These are phyloP conservation scores for Cinnamomum chago DNA, from an alignment of 164 flowering plant species.

Conservation along the genomic window DNA sequence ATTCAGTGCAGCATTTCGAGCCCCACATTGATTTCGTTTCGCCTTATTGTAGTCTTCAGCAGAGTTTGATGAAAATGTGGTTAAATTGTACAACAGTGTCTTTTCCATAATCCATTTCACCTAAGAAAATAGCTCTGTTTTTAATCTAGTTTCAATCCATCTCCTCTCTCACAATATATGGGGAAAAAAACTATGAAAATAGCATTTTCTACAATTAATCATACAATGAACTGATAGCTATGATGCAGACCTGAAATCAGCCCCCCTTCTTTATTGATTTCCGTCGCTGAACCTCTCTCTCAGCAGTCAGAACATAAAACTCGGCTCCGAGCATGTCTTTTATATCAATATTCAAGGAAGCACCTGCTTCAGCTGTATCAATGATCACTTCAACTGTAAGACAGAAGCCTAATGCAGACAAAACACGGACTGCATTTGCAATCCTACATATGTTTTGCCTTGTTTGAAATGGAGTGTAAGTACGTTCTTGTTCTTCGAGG, in stretches of 20 bases:
- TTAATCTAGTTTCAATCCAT: not conserved
- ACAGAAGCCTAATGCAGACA: constrained; percentile 69
- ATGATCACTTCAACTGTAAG: constrained; percentile 54
- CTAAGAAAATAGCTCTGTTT: too few relatives aligned
- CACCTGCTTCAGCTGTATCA: constrained; percentile 50
- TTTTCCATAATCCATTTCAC: not conserved
- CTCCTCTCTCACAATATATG: not conserved
- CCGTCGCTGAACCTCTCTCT: constrained; percentile 70
- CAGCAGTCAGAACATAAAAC: constrained; percentile 73
- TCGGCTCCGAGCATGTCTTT: constrained; percentile 95
- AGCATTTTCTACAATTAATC: not conserved
- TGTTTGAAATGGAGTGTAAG: constrained; percentile 45
- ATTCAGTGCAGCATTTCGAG: too few relatives aligned
- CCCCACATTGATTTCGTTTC: too few relatives aligned
- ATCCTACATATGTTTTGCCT: constrained; percentile 73
- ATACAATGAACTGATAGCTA: not conserved
- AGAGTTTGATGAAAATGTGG: too few relatives aligned
- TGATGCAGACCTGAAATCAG: constrained; percentile 1
- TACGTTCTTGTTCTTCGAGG: constrained; percentile 43
- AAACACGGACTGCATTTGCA: constrained; percentile 74
- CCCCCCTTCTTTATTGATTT: constrained; percentile 33
- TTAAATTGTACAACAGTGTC: constrained; percentile 3
- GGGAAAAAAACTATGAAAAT: not conserved
- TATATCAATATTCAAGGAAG: constrained; percentile 40
- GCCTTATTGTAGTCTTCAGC: too few relatives aligned